Evolutionary conservation across 768 basidiomycete species (phyloP).

Genomic region (Pleurotus tuber-regium): DNA sequence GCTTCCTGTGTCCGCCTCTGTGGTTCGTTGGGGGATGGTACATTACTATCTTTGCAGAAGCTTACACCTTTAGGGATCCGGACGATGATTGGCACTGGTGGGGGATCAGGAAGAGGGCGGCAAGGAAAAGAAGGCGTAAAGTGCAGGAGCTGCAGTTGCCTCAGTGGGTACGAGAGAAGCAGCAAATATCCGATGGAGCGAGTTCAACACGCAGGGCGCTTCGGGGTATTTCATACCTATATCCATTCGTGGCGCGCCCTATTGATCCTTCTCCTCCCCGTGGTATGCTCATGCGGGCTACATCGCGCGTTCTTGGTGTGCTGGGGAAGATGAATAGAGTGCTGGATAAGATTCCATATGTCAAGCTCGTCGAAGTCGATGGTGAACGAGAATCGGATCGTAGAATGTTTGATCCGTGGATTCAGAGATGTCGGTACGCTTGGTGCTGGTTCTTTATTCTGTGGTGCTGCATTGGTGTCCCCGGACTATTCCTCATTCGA

Average conservation of each 20-base stretch:
- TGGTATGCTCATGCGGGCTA: conserved; percentile 15
- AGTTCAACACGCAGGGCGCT: conserved; percentile 6
- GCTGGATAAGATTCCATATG: conserved; percentile 43
- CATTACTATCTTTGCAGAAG: conserved; percentile 44
- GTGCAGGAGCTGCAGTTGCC: conserved; percentile 24
- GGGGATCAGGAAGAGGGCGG: conserved; percentile 13
- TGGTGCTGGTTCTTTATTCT: conserved; percentile 35
- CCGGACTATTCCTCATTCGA: conserved; percentile 7
- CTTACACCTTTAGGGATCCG: conserved; percentile 32
- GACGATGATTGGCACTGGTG: conserved; percentile 17
- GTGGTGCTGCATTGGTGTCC: conserved; percentile 17
- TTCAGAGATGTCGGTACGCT: conserved; percentile 55
- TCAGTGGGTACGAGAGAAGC: conserved; percentile 42
- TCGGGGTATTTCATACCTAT: conserved; percentile 47
- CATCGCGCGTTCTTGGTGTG: conserved; percentile 24
- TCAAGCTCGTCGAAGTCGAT: conserved; percentile 39
- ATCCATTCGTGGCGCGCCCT: conserved; percentile 60
- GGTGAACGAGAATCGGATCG: conserved; percentile 43
- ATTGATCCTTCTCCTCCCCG: conserved; percentile 27
- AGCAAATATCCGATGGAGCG: conserved; percentile 31
- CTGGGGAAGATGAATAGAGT: conserved; percentile 43
- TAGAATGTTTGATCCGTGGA: conserved; percentile 57
- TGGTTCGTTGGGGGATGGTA: conserved; percentile 82
- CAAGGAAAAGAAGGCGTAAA: conserved; percentile 13
- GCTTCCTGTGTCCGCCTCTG: conserved; percentile 69